Evolutionary conservation across 2,329 filamentous ascomycete species (phyloP), one percentile per base, ranked within the genome.

Genomic region (Nakataea oryzae): DNA sequence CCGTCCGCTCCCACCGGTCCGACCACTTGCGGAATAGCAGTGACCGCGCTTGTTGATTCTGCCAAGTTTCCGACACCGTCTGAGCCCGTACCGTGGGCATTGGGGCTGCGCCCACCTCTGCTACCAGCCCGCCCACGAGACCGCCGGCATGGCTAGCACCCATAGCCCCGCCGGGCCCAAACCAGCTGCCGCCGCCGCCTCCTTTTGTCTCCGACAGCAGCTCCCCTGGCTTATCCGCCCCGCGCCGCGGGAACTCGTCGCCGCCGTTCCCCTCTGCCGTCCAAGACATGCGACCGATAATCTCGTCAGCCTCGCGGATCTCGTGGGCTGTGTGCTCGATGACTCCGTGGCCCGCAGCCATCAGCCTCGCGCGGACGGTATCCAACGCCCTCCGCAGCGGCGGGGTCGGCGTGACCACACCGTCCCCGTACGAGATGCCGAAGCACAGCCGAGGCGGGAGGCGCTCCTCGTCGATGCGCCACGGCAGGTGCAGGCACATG

Each of bases 401-500:
- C 3, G 88, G 86, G 60, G 89, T 88, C 0, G 88, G 87, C 7
- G 72, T 77, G 4, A 88, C 86, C 58, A 86, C 77, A 9, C 81
- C 83, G 69, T 90, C 88, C 70, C 86, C 76, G 80, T 81, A 86
- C 72, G 89, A 76, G 32, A 90, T 80, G 5, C 76, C 87, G 61
- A 90, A 75, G 55, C 76, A 81, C 27, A 89, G 71, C 17, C 57
- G 29, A 17, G 57, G 57, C 14, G 41, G 41, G 17, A 47, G 41
- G 41, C 17, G 41, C 41, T 47, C 41, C 41, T 21, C 11, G 41
- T 47, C 41, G 41, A 47, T 21, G 34, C 79, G 71, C 84, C 85
- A 88, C 0, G 83, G 81, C 27, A 87, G 78, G 0, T 84, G 84
- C 1, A 86, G 68, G 50, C 85, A 80, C 21, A 79, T 79, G 0